Evolutionary conservation across 495 filamentous ascomycete genomes (phyloP).

Genomic region (Penicillium ucsense): DNA sequence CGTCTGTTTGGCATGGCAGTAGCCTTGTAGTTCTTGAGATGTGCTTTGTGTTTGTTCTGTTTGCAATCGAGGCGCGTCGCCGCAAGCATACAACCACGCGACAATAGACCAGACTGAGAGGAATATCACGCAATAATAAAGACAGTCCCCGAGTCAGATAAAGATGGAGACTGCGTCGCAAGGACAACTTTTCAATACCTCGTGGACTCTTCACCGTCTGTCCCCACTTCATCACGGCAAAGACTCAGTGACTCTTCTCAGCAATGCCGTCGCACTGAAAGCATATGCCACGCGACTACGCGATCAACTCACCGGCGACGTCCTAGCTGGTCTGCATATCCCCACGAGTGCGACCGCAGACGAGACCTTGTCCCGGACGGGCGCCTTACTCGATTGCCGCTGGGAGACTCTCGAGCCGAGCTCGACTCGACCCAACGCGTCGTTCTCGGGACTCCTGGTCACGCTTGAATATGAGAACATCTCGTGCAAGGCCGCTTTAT

Average conservation of each 20-base stretch:
- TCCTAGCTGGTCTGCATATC: slow-evolving; percentile 35
- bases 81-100: slow-evolving; percentile 3
- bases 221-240: slow-evolving; percentile 43
- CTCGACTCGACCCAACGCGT: not conserved
- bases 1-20: too few relatives aligned
- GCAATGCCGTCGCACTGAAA: slow-evolving; percentile 27
- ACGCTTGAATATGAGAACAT: slow-evolving; percentile 42
- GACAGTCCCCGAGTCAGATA: not conserved
- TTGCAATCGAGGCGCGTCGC: slow-evolving; percentile 16
- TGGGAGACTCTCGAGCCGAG: slow-evolving; percentile 35
- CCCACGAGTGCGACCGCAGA: slow-evolving; percentile 23
- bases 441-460: slow-evolving; percentile 32
- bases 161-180: slow-evolving; percentile 19
- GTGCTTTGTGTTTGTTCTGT: slow-evolving; percentile 13
- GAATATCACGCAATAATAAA: too few relatives aligned
- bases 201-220: slow-evolving; percentile 46
- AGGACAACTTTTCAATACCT: slow-evolving; percentile 41
- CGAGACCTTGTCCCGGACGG: slow-evolving; percentile 32
- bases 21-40: too few relatives aligned
- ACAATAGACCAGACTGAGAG: too few relatives aligned
- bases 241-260: slow-evolving; percentile 29
- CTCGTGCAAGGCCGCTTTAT: slow-evolving; percentile 38
- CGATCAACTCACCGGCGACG: slow-evolving; percentile 43
- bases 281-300: slow-evolving; percentile 41
- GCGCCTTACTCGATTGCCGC: slow-evolving; percentile 33